A percentile compares a stretch with the other conserved stretches of the same genome.
Conservation (phyloP, 2,329 filamentous ascomycete genomes). For the Alternaria arborescens region DNA sequence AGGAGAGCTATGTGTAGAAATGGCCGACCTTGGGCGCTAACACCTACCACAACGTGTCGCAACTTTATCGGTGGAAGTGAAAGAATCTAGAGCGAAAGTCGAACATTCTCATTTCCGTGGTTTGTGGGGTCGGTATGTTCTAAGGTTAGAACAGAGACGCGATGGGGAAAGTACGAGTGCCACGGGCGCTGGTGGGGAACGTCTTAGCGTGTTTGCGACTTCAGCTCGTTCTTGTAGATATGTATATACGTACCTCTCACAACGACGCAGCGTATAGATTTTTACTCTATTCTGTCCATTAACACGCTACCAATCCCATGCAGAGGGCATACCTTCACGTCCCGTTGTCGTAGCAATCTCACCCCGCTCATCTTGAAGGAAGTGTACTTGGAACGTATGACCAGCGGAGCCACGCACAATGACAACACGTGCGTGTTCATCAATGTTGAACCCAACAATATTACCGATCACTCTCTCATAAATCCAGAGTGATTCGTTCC, state of each 20-base stretch:
- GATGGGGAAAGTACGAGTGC: background rate
- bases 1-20: background rate
- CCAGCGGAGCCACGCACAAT: constrained; percentile 1
- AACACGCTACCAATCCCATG: background rate
- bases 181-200: background rate
- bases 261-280: background rate
- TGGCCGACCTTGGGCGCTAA: background rate
- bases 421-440: background rate
- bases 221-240: background rate
- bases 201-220: background rate
- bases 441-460: background rate
- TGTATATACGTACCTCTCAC: background rate
- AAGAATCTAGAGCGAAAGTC: background rate
- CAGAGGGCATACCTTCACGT: background rate
- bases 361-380: background rate
- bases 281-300: background rate
- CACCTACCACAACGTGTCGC: background rate
- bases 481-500: background rate
- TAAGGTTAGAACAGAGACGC: background rate
- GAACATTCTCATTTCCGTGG: background rate
- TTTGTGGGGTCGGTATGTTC: background rate
- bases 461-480: background rate
- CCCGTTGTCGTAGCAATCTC: background rate
- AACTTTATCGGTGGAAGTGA: background rate
- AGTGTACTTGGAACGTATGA: background rate